Evolutionary conservation across 768 basidiomycete species (phyloP).

Genomic region (Rhizopogon vesiculosus): DNA sequence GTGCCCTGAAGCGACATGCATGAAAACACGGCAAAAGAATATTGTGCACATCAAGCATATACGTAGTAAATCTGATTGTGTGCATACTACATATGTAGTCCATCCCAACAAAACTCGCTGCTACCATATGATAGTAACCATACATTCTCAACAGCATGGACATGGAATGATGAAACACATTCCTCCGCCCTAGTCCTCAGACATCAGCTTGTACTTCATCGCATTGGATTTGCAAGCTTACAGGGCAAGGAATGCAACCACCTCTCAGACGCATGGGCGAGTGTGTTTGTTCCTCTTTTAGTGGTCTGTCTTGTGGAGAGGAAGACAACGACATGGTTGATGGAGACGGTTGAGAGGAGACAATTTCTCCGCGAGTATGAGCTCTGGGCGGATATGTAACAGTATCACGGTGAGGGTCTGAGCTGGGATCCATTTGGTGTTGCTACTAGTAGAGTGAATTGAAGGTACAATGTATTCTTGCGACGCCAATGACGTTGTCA

Average conservation of each 20-base stretch:
- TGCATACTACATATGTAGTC: too few relatives aligned
- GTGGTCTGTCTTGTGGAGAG: neutral
- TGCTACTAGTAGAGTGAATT: neutral
- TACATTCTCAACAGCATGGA: conserved; percentile 17
- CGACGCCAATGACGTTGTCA: neutral
- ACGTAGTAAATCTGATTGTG: too few relatives aligned
- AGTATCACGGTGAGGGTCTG: neutral
- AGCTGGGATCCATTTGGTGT: neutral
- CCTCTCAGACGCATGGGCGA: conserved; percentile 21
- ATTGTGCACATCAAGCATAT: too few relatives aligned
- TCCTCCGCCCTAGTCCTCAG: conserved; percentile 23
- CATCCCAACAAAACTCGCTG: too few relatives aligned
- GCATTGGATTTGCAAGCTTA: conserved; percentile 5
- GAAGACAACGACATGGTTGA: conserved; percentile 9
- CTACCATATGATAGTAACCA: too few relatives aligned
- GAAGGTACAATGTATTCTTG: neutral
- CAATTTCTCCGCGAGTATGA: neutral
- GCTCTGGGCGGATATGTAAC: conserved; percentile 6
- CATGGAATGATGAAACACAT: conserved; percentile 32
- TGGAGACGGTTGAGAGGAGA: conserved; percentile 15
- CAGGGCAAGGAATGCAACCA: conserved; percentile 30
- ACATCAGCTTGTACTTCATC: neutral
- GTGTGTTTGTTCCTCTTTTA: neutral
- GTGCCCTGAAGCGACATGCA: too few relatives aligned
- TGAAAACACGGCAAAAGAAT: too few relatives aligned